Conservation (phyloP, 306 rosid genomes). For the Prunus armeniaca region DNA sequence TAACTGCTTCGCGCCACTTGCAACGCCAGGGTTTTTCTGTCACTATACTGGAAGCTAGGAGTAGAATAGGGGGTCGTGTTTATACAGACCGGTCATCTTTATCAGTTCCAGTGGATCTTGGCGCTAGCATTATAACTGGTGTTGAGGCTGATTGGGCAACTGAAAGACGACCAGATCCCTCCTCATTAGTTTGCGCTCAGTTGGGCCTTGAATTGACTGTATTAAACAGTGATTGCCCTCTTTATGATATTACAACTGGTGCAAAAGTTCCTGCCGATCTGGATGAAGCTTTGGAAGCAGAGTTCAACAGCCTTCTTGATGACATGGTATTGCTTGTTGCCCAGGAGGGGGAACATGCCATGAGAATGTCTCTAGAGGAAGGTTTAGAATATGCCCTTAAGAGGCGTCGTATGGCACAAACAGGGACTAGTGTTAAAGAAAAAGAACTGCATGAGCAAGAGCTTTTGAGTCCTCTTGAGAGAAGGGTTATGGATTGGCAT, state of each 20-base stretch:
- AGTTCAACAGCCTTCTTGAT: slow-evolving; percentile 95
- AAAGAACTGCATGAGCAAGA: slow-evolving; percentile 44
- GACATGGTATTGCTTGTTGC: slow-evolving; percentile 86
- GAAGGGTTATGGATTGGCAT: slow-evolving; percentile 99
- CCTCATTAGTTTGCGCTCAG: slow-evolving; percentile 94
- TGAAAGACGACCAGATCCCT: slow-evolving; percentile 98
- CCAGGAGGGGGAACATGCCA: slow-evolving; percentile 78
- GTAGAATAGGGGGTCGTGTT: slow-evolving; percentile 94
- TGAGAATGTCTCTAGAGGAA: slow-evolving; percentile 93
- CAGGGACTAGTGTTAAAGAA: slow-evolving; percentile 43
- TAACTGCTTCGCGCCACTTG: slow-evolving; percentile 97
- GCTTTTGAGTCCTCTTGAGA: slow-evolving; percentile 79
- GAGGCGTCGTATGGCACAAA: slow-evolving; percentile 60
- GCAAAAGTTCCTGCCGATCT: slow-evolving; percentile 85
- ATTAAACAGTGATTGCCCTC: slow-evolving; percentile 95
- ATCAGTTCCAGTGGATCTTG: slow-evolving; percentile 99
- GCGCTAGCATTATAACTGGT: slow-evolving; percentile 99
- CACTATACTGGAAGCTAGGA: slow-evolving; percentile 86
- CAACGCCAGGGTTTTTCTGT: slow-evolving; percentile 89
- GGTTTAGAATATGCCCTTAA: slow-evolving; percentile 91
- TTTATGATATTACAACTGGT: slow-evolving; percentile 76
- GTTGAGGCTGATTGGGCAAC: slow-evolving; percentile 99
- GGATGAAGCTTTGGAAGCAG: slow-evolving; percentile 95
- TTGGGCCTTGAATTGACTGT: slow-evolving; percentile 90
- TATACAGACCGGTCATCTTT: slow-evolving; percentile 81